A percentile compares a stretch with the other conserved stretches of the same genome.
Evolutionary conservation across 1,284 basidiomycete genomes (phyloP).

Genomic region (Apiotrichum sp.): DNA sequence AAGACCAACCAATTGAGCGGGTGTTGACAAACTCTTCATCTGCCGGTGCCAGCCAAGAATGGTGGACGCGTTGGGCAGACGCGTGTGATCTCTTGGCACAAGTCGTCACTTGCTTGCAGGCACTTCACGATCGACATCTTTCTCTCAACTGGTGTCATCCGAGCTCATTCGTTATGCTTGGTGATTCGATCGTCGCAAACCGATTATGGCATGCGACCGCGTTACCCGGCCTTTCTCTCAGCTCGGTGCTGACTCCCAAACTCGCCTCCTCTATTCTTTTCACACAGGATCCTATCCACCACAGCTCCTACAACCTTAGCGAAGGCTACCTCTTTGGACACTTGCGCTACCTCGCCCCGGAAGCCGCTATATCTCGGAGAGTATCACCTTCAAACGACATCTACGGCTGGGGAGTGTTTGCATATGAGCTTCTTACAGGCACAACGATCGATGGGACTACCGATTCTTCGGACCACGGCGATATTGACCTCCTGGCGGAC

Average conservation of each 20-base stretch:
- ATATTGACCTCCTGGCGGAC: slow-evolving; percentile 30
- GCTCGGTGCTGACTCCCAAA: slow-evolving; percentile 4
- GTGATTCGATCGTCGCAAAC: slow-evolving; percentile 9
- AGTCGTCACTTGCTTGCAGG: slow-evolving; percentile 22
- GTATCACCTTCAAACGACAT: slow-evolving; percentile 27
- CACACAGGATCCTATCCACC: slow-evolving; percentile 18
- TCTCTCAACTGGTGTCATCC: slow-evolving; percentile 29
- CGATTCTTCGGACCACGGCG: slow-evolving; percentile 18
- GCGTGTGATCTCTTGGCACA: slow-evolving; percentile 23
- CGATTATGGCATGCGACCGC: slow-evolving; percentile 16
- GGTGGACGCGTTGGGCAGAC: slow-evolving; percentile 12
- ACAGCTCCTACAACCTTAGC: slow-evolving; percentile 14
- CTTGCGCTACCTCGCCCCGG: slow-evolving; percentile 37
- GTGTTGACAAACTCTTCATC: no score
- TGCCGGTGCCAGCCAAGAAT: neutral
- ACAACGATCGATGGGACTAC: slow-evolving; percentile 30
- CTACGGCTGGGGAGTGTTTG: slow-evolving; percentile 38
- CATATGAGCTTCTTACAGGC: slow-evolving; percentile 36
- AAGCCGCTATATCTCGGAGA: slow-evolving; percentile 23
- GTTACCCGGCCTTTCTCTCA: slow-evolving; percentile 15
- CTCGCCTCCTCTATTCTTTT: slow-evolving; percentile 18
- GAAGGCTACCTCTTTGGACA: slow-evolving; percentile 28
- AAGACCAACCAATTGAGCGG: no score
- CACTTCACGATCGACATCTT: slow-evolving; percentile 25
- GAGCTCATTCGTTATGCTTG: slow-evolving; percentile 18